Base-by-base conservation (phyloP, 257 asterid species). In the Solanum lignicaule region DNA sequence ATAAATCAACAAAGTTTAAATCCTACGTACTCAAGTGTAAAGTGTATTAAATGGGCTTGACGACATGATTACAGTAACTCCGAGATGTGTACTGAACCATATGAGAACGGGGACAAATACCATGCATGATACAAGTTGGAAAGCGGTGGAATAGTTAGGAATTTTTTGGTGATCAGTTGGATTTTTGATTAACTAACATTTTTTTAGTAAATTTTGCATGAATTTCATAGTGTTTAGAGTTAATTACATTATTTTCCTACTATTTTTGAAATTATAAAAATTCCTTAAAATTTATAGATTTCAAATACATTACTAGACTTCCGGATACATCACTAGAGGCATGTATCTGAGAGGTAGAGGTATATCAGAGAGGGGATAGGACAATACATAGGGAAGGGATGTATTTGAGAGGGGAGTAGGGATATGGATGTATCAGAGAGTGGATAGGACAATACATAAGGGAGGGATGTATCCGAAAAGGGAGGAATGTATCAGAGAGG, bases 291-390 rank as follows among this genome's bases (percentile, higher is more conserved):
- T 52, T 18, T 52, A 18, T 52, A 0, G 0, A 52, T 18, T 52
- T 6, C 0, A 4, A 18, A 16, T 52, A 52, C 1, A 52, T 48
- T 0, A 48, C 9, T 15, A 0, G 3, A 48, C 18, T 4, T 43
- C 0, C 2, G 18, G 4, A 46, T 46, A 46, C 23, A 52, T 52
- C 23, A 52, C 23, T 52, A 18, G n/a, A 52, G 62, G 1, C 23
- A 52, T 52, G 62, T 52, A 52, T 52, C 9, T 52, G 1, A 5
- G 62, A 52, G 62, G n/a, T 0, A 16, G 0, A 1, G 9, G 4
- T 16, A 18, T 16, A 16, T 18, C 62, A 6, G 0, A 18, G 9
- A 52, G 1, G n/a, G 0, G 0, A 52, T 52, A 6, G 62, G 9
- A 52, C 23, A 6, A 52, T 52, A 52, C 9, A 52, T 52, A 52